Evolutionary conservation across 257 asterid genomes (phyloP), one percentile per base, ranked within the genome.

Genomic region (Plantago elongata): DNA sequence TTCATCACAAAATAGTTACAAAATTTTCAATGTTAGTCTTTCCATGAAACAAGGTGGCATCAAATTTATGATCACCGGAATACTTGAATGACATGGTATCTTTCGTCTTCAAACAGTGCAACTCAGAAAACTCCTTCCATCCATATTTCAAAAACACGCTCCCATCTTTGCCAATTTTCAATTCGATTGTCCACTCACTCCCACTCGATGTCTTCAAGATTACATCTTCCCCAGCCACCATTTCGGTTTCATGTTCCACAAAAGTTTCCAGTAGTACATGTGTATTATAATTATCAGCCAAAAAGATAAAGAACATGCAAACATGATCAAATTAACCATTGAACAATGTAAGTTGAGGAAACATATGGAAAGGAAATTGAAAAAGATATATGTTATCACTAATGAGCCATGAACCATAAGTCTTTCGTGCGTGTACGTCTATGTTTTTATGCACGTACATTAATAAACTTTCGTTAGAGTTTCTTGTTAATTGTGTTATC

Each of bases 251-350:
- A 17, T 60, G 16, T 44, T 44, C 13, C 22, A 18, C 52, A 16
- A 60, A 60, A 11, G 13, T 45, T 44, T 11, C 45, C 7, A 42
- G 64, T 3, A 60, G 48, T 11, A 44, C 64, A 52, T 60, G 11
- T 22, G 27, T 22, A 22, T 6, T 4, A 45, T 4, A 0, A 34
- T 34, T 34, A 34, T 6, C 40, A 34, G 7, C 11, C 14, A 46
- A 3, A 4, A 46, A 7, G 11, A 46, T 2, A 46, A 46, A 46
- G 11, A 46, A 46, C 27, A 22, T 22, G 27, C 27, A 22, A 22
- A 22, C 27, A 22, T 22, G 27, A 22, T 22, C 27, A 22, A 22
- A 22, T 22, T 2, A 22, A 22, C 27, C 27, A 22, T 2, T 22
- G 27, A 22, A 22, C 27, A 22, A 22, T 22, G 27, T 22, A 22